Evolutionary conservation across 768 basidiomycete species (phyloP), one percentile per base, ranked within the genome.

Genomic region (Mycena chlorophos): DNA sequence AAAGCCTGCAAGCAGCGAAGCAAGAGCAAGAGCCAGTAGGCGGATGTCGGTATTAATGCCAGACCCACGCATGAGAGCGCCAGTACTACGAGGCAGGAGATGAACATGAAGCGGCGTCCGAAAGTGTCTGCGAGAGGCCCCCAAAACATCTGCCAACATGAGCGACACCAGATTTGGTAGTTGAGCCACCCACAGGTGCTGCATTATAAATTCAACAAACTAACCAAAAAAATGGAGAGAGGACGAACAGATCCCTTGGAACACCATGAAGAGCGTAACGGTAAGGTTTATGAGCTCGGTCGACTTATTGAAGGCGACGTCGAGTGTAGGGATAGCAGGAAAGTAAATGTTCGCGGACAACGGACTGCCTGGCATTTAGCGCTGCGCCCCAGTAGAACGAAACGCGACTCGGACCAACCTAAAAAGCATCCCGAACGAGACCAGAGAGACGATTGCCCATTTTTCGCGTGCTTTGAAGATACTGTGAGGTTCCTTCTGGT

Each of bases 341-440:
- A 91, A 83, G 65, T 91, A 92, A 53, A 91, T 87, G 55, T 85
- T 91, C 5, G 88, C 78, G 1, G 89, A 88, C 12, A 91, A 70
- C 0, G 88, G 87, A 62, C 86, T 87, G 58, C 12, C 23, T 23
- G 40, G 30, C 57, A 38, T n/a, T 3, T 14, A 45, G 19, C 40
- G 28, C 26, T n/a, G n/a, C 6, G 40, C 13, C 25, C 16, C 26
- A 19, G 6, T 8, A 4, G 3, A n/a, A 17, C 13, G 3, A 0
- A 2, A n/a, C 12, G n/a, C n/a, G n/a, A n/a, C n/a, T n/a, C n/a
- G n/a, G 31, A 3, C 58, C 17, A 14, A 60, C 63, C 65, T 63
- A 34, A 64, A 62, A 3, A 65, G 46, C 8, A 45, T 59, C 10
- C 63, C 60, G 4, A 56, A 55, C 10, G 65, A 46, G 55, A 64